A percentile compares a stretch with the other conserved stretches of the same genome.
Evolutionary conservation across 2,329 filamentous ascomycete species (phyloP).

Genomic region (Knoxdaviesia capensis): DNA sequence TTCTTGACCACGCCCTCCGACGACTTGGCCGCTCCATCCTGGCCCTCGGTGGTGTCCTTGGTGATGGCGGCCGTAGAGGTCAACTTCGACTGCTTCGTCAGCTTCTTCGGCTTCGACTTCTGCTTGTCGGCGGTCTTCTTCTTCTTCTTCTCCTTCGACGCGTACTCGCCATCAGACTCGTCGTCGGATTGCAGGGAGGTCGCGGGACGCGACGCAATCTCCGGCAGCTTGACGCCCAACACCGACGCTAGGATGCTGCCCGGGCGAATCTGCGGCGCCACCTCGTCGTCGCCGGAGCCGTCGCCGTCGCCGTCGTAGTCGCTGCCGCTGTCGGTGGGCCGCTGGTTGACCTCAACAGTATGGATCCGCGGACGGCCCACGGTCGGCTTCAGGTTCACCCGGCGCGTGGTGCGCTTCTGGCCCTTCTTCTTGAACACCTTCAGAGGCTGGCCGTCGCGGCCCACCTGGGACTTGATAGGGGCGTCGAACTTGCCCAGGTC

Average conservation of each 20-base stretch:
- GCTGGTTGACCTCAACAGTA: slow-evolving; percentile 1
- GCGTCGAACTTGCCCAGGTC: slow-evolving; percentile 40
- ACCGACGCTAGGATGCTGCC: slow-evolving; percentile 11
- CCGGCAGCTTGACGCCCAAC: slow-evolving; percentile 9
- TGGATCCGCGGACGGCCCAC: slow-evolving; percentile 24
- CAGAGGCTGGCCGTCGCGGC: slow-evolving; percentile 35
- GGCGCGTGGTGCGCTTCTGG: slow-evolving; percentile 56
- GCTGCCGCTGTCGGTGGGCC: slow-evolving; percentile 6
- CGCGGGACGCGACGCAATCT: slow-evolving; percentile 13
- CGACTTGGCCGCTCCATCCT: slow-evolving; percentile 5
- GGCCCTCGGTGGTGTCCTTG: slow-evolving; percentile 10
- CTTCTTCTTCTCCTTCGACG: slow-evolving; percentile 2
- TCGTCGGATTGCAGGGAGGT: slow-evolving; percentile 5
- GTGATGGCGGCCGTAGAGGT: slow-evolving; percentile 8
- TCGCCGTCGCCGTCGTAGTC: slow-evolving; percentile 11
- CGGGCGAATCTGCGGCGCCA: slow-evolving; percentile 19
- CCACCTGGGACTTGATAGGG: slow-evolving; percentile 26
- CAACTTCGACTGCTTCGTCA: slow-evolving; percentile 4
- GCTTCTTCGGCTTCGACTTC: slow-evolving; percentile 5
- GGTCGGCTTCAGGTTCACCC: slow-evolving; percentile 41
- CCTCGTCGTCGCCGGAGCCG: slow-evolving; percentile 16
- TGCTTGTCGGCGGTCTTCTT: background rate
- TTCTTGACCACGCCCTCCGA: slow-evolving; percentile 14
- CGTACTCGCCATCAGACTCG: slow-evolving; percentile 12
- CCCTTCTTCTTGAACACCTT: slow-evolving; percentile 66